Conservation (phyloP, 371 early-diverging fungal species). For the Zychaea mexicana region DNA sequence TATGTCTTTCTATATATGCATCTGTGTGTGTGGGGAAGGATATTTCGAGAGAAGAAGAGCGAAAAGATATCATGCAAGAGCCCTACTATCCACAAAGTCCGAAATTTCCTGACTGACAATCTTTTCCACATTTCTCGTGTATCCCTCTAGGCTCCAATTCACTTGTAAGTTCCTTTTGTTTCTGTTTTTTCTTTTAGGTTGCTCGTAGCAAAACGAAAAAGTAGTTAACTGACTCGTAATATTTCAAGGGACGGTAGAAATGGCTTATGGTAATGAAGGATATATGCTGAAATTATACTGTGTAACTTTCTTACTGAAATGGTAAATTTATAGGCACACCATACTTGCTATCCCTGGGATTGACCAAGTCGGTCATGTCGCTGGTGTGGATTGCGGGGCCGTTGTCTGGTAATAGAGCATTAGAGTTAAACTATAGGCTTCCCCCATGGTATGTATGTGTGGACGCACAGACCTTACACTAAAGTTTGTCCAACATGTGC, state of each 20-base stretch:
- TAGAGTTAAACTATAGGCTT: background rate
- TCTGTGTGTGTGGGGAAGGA: too few species aligned
- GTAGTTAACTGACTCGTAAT: background rate
- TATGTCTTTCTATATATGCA: too few species aligned
- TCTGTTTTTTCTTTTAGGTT: background rate
- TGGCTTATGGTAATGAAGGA: conserved; percentile 56
- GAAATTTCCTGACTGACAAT: background rate
- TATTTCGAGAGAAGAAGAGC: too few species aligned
- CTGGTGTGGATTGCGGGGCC: conserved; percentile 97
- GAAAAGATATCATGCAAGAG: too few species aligned
- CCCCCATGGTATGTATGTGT: background rate
- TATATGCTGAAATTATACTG: background rate
- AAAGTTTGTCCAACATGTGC: background rate
- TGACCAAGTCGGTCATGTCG: conserved; percentile 83
- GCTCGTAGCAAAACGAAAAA: background rate
- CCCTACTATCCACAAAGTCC: too few species aligned
- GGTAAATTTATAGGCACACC: conserved; percentile 74
- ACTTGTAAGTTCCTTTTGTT: conserved; percentile 40
- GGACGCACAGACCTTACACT: background rate
- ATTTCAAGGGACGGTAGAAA: conserved; percentile 65
- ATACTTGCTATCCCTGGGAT: conserved; percentile 83
- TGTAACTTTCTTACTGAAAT: background rate
- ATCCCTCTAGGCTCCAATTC: conserved; percentile 36
- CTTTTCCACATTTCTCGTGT: background rate
- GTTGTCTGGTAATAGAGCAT: conserved; percentile 71